Percentiles rank a stretch among this genome's conserved stretches.
These are phyloP conservation scores for Debaryomycetaceae sp. DNA, from an alignment of 1,139 yeast species.

Conservation along the genomic window DNA sequence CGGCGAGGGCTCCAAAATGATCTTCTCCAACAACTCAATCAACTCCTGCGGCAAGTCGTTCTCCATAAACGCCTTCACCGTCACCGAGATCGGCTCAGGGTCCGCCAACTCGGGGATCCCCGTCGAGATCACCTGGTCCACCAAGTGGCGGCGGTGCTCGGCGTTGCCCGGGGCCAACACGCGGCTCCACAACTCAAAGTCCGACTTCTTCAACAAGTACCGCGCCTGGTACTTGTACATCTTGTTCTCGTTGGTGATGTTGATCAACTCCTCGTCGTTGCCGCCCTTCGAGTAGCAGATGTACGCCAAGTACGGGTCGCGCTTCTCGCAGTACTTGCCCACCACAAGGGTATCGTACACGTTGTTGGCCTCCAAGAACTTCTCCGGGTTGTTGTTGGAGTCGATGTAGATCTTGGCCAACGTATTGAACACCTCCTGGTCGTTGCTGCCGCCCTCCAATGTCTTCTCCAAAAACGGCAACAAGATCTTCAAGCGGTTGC, in stretches of 20 bases:
- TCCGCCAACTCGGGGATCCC: conserved; percentile 95
- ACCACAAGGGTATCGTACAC: conserved; percentile 88
- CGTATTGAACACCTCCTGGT: conserved; percentile 89
- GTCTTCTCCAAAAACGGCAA: conserved; percentile 92
- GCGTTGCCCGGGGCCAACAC: conserved; percentile 74
- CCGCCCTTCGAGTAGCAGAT: conserved; percentile 95
- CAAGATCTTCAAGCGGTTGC: conserved; percentile 87
- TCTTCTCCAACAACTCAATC: conserved; percentile 91
- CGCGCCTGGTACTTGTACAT: conserved; percentile 99
- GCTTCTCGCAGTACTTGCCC: conserved; percentile 98
- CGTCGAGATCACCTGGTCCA: conserved; percentile 92
- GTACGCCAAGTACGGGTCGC: conserved; percentile 97
- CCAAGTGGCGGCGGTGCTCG: conserved; percentile 75
- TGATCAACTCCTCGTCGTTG: conserved; percentile 83
- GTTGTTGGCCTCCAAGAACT: conserved; percentile 87
- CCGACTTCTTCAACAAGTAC: conserved; percentile 82
- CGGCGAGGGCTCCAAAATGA: conserved; percentile 94
- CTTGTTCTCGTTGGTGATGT: conserved; percentile 91
- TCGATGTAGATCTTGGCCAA: conserved; percentile 97
- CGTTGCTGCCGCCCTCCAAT: conserved; percentile 81
- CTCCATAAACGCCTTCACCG: conserved; percentile 96
- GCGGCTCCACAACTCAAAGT: conserved; percentile 71
- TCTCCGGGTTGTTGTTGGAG: conserved; percentile 95
- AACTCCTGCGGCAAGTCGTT: conserved; percentile 90
- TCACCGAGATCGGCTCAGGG: conserved; percentile 93